These are phyloP conservation scores for Apiospora koreana DNA, from an alignment of 2,329 filamentous ascomycete genomes.

Conservation along the genomic window DNA sequence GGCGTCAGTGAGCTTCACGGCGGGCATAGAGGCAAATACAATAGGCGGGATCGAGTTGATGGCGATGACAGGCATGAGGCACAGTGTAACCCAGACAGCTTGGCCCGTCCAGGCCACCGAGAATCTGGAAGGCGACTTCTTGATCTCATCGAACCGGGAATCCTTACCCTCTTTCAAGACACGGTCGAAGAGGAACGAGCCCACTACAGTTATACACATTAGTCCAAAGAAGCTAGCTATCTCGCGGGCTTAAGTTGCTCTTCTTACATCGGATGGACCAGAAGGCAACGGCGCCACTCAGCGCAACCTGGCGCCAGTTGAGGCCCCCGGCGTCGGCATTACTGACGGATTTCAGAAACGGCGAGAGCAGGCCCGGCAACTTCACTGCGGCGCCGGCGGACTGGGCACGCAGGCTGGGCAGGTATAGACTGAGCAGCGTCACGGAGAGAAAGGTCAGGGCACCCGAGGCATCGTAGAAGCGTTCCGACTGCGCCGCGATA, in stretches of 20 bases:
- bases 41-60: slow-evolving; percentile 62
- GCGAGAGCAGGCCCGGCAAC: slow-evolving; percentile 47
- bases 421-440: slow-evolving; percentile 60
- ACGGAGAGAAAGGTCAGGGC: slow-evolving; percentile 67
- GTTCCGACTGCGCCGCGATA: slow-evolving; percentile 60
- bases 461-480: slow-evolving; percentile 69
- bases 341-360: slow-evolving; percentile 36
- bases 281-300: slow-evolving; percentile 43
- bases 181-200: slow-evolving; percentile 63
- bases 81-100: slow-evolving; percentile 69
- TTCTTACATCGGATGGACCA: slow-evolving; percentile 61
- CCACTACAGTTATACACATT: slow-evolving; percentile 47
- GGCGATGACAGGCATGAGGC: slow-evolving; percentile 64
- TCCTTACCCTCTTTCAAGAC: slow-evolving; percentile 62
- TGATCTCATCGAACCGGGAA: slow-evolving; percentile 46
- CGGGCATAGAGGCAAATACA: slow-evolving; percentile 50
- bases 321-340: slow-evolving; percentile 41
- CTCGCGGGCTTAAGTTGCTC: not conserved
- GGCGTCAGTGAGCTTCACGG: slow-evolving; percentile 52
- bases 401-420: slow-evolving; percentile 59
- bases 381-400: slow-evolving; percentile 43
- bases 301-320: slow-evolving; percentile 59
- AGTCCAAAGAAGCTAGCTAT: not conserved
- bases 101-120: slow-evolving; percentile 50
- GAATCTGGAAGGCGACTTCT: slow-evolving; percentile 37